A percentile compares a stretch with the other conserved stretches of the same genome.
Evolutionary conservation across 1,284 basidiomycete genomes (phyloP).

Genomic region (Spongispora temasekensis): DNA sequence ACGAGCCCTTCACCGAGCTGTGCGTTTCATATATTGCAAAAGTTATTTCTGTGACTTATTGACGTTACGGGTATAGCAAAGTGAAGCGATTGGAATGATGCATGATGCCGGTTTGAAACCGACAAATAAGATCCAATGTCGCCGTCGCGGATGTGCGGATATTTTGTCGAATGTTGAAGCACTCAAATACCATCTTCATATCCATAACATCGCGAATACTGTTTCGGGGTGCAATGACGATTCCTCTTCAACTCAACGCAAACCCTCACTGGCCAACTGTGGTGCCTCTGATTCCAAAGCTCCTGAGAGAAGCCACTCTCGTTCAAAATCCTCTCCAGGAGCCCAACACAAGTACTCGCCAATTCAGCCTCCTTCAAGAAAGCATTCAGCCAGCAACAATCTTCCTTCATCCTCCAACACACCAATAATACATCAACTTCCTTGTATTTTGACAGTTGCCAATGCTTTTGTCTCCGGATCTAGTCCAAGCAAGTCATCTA

Average conservation of each 20-base stretch:
- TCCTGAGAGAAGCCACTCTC: constrained; percentile 13
- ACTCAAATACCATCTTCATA: constrained; percentile 58
- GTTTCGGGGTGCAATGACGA: neutral
- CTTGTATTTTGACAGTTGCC: constrained; percentile 16
- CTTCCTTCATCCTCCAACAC: constrained; percentile 15
- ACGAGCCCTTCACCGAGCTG: constrained; percentile 42
- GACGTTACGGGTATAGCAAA: constrained; percentile 32
- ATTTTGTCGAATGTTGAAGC: constrained; percentile 47
- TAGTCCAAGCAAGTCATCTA: neutral
- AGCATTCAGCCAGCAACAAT: constrained; percentile 16
- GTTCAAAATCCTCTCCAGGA: constrained; percentile 20
- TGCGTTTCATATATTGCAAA: constrained; percentile 25
- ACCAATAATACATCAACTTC: constrained; percentile 1
- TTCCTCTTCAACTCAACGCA: neutral
- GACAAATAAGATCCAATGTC: constrained; percentile 43
- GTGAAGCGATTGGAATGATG: constrained; percentile 45
- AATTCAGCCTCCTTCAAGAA: constrained; percentile 11
- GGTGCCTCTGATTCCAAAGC: neutral
- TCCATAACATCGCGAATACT: constrained; percentile 53
- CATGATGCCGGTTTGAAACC: constrained; percentile 27
- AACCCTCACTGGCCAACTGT: constrained; percentile 3
- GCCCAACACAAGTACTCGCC: neutral
- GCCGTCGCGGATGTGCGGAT: constrained; percentile 52
- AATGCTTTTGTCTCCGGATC: constrained; percentile 8
- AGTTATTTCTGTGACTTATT: too few species aligned